Conservation (phyloP, 371 early-diverging fungal genomes). For the Apophysomyces elegans region DNA sequence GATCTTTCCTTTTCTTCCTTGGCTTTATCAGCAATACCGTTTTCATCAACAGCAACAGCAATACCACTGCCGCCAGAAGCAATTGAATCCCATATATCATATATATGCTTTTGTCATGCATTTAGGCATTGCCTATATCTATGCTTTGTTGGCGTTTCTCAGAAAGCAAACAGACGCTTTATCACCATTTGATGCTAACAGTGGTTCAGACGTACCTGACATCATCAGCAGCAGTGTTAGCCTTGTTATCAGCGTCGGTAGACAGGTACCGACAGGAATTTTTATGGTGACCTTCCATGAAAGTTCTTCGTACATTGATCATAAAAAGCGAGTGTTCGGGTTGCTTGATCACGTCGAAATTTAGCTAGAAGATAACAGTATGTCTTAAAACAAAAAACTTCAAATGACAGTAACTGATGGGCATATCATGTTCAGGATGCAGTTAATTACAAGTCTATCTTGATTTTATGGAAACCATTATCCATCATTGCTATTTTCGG, state of each 20-base stretch:
- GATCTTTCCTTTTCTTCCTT: conserved; percentile 70
- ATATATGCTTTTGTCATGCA: conserved; percentile 13
- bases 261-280: conserved; percentile 91
- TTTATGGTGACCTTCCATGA: conserved; percentile 60
- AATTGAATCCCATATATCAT: conserved; percentile 57
- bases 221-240: conserved; percentile 71
- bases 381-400: too few relatives aligned
- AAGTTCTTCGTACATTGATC: too few relatives aligned
- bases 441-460: too few relatives aligned
- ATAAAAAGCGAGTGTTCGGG: too few relatives aligned
- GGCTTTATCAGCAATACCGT: conserved; percentile 44
- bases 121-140: conserved; percentile 66
- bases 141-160: conserved; percentile 57
- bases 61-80: conserved; percentile 26
- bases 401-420: too few relatives aligned
- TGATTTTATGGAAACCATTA: too few relatives aligned
- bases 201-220: conserved; percentile 78
- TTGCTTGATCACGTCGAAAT: too few relatives aligned
- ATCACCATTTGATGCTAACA: conserved; percentile 85
- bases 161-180: conserved; percentile 71
- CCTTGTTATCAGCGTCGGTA: conserved; percentile 81
- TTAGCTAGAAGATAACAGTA: too few relatives aligned
- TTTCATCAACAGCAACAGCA: conserved; percentile 42
- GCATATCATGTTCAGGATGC: too few relatives aligned
- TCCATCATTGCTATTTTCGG: too few relatives aligned